Percentiles rank a stretch among this genome's conserved stretches.
Evolutionary conservation across 2,329 filamentous ascomycete species (phyloP).

Genomic region (Apiospora pterosperma): DNA sequence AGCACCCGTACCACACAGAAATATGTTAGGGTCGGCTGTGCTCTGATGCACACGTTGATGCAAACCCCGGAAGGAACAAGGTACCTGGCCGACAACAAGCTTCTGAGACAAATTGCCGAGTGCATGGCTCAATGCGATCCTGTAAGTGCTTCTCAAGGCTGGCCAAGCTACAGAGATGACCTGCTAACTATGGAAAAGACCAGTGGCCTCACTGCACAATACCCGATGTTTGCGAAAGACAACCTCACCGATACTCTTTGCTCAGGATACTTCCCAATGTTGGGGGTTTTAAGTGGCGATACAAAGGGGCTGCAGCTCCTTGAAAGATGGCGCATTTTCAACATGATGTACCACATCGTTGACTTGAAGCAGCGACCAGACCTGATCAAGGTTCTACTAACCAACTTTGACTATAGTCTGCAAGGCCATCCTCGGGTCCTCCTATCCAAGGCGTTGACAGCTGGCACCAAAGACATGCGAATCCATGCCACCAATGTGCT

Average conservation of each 20-base stretch:
- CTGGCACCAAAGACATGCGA: constrained; percentile 85
- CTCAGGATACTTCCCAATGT: constrained; percentile 88
- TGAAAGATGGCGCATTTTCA: constrained; percentile 96
- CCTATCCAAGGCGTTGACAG: constrained; percentile 88
- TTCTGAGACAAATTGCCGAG: constrained; percentile 90
- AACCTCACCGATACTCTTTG: constrained; percentile 84
- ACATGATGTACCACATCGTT: constrained; percentile 99
- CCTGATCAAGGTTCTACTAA: constrained; percentile 81
- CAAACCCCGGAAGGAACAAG: constrained; percentile 81
- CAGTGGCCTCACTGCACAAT: constrained; percentile 73
- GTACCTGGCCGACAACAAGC: constrained; percentile 87
- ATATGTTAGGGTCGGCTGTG: constrained; percentile 86
- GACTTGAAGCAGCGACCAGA: constrained; percentile 89
- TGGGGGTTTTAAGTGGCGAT: constrained; percentile 83
- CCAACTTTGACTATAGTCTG: constrained; percentile 88
- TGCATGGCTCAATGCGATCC: constrained; percentile 94
- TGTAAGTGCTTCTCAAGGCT: constrained; percentile 42
- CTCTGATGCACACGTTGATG: constrained; percentile 79
- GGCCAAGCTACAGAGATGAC: neutral
- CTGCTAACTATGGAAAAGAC: constrained; percentile 38
- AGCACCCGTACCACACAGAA: constrained; percentile 93
- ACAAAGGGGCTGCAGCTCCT: constrained; percentile 81
- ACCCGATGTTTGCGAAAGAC: constrained; percentile 84
- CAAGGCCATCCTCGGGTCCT: constrained; percentile 89
- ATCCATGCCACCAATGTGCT: constrained; percentile 86